phyloP scores from a whole-genome alignment of 179 eudicot genomes.

The Sideroxylon spinosum region DNA sequence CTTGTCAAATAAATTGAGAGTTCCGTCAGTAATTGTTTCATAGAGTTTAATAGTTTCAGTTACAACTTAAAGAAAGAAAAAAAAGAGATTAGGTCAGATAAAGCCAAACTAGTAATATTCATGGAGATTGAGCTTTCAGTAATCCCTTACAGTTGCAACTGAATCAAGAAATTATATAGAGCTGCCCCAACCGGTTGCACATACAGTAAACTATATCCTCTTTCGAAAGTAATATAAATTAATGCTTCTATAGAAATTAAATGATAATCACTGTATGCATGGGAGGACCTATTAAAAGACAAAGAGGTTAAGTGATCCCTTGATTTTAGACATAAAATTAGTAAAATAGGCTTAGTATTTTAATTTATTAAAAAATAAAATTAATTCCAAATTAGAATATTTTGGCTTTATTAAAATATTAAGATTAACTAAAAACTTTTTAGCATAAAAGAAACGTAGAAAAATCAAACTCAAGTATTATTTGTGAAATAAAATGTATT shows the following conservation, averaged over 20 bases:
- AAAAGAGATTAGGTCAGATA: not conserved
- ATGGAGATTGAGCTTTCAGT: not conserved
- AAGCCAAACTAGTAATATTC: not conserved
- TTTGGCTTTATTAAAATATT: too few relatives aligned
- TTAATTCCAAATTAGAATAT: too few relatives aligned
- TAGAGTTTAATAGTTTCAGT: conserved; percentile 33
- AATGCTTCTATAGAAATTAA: not conserved
- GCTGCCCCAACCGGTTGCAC: conserved; percentile 32
- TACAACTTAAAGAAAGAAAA: conserved; percentile 28
- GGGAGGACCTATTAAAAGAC: too few relatives aligned
- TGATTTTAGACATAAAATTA: too few relatives aligned
- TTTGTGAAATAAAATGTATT: too few relatives aligned
- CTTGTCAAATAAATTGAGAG: conserved; percentile 31
- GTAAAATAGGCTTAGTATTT: too few relatives aligned
- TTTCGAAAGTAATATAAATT: not conserved
- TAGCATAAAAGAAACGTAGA: too few relatives aligned
- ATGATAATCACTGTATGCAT: not conserved
- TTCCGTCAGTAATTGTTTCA: conserved; percentile 32
- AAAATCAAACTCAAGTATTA: too few relatives aligned
- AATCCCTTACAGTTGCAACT: conserved; percentile 26
- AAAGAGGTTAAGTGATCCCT: too few relatives aligned
- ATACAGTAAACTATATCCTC: not conserved
- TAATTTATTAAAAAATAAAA: too few relatives aligned
- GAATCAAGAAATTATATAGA: conserved; percentile 28
- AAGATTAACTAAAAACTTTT: too few relatives aligned